phyloP scores from a whole-genome alignment of 2,329 filamentous ascomycete species.

The Phaeosphaeria sp. region DNA sequence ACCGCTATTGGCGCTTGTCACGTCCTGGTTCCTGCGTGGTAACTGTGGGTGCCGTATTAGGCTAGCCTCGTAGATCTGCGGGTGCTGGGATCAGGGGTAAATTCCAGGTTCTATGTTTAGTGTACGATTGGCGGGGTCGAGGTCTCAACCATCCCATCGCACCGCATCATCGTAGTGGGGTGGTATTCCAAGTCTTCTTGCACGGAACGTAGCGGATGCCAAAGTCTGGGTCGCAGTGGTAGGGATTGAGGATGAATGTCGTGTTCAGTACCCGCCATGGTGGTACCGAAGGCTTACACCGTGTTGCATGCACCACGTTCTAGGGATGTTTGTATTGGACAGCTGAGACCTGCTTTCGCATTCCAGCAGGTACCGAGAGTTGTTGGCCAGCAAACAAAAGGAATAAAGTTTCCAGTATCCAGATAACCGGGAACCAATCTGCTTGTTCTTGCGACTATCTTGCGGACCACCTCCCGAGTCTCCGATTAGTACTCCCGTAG shows the following conservation, averaged over 20 bases:
- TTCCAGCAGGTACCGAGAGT: neutral
- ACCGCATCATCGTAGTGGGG: neutral
- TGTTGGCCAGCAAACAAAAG: neutral
- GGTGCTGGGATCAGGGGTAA: conserved; percentile 8
- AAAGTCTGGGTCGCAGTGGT: neutral
- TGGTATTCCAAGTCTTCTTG: neutral
- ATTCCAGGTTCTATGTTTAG: conserved; percentile 11
- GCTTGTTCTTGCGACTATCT: neutral
- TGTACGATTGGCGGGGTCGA: conserved; percentile 5
- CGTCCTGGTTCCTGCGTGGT: conserved; percentile 8
- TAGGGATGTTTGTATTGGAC: neutral
- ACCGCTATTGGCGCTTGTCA: conserved; percentile 18
- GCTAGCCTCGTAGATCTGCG: conserved; percentile 7
- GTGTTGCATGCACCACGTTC: neutral
- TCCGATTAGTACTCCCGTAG: conserved; percentile 11
- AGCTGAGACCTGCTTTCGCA: neutral
- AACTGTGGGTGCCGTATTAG: conserved; percentile 9
- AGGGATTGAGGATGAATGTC: conserved; percentile 2
- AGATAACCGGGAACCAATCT: conserved; percentile 7
- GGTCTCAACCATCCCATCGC: neutral
- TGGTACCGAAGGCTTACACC: neutral
- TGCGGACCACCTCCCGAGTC: conserved; percentile 10
- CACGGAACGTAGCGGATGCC: neutral
- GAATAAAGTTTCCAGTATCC: conserved; percentile 7
- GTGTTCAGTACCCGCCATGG: neutral